Conservation (phyloP, 768 basidiomycete species). For the Heimioporus sp. region DNA sequence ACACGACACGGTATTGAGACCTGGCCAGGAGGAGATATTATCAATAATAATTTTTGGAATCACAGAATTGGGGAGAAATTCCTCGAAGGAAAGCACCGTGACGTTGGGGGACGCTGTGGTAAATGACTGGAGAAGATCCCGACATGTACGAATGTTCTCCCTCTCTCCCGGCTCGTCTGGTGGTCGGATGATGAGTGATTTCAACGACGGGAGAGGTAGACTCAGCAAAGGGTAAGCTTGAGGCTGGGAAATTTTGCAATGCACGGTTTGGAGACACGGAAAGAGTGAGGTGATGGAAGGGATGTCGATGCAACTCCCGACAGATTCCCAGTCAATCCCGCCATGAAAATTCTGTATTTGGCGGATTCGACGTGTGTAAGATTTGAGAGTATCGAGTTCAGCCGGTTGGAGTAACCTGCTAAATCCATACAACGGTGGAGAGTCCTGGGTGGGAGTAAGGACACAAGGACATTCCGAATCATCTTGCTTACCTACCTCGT, state of each 20-base stretch:
- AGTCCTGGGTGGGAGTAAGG: background rate
- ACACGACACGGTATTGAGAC: background rate
- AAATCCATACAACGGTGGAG: background rate
- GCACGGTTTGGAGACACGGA: background rate
- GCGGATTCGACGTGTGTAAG: conserved; percentile 3
- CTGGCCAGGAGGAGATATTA: conserved; percentile 3
- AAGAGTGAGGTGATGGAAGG: background rate
- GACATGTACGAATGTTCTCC: background rate
- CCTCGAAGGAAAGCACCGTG: background rate
- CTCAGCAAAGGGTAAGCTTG: background rate
- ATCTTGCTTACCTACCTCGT: background rate
- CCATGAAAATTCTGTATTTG: background rate
- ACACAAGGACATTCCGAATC: background rate
- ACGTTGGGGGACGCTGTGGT: background rate
- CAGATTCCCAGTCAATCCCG: background rate
- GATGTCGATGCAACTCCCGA: background rate
- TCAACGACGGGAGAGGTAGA: background rate
- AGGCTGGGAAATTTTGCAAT: too few relatives aligned
- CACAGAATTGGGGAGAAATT: background rate
- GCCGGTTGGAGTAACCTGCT: background rate
- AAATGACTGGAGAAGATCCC: background rate
- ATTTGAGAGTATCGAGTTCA: conserved; percentile 3
- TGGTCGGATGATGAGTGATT: background rate
- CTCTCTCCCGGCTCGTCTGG: too few relatives aligned
- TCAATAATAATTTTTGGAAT: background rate